Percentiles rank a stretch among this genome's conserved stretches.
These are phyloP conservation scores for Monosporozyma solicola DNA, from an alignment of 805 yeast genomes.

Conservation along the genomic window DNA sequence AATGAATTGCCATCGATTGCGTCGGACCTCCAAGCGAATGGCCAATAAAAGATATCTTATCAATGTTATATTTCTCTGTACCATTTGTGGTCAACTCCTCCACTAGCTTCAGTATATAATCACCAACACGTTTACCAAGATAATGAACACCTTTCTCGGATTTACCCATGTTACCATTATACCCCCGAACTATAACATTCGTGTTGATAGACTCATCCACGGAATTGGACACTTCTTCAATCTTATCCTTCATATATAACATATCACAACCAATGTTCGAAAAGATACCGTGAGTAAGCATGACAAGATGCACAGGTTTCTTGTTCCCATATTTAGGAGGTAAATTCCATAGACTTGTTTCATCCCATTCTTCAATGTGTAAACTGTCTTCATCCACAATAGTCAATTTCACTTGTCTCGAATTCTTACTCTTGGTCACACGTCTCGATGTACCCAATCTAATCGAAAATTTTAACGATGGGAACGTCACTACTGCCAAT, in stretches of 20 bases:
- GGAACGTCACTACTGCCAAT: slow-evolving; percentile 58
- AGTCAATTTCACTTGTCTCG: neutral
- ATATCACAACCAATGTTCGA: slow-evolving; percentile 86
- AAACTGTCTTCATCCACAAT: slow-evolving; percentile 7
- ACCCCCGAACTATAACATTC: slow-evolving; percentile 76
- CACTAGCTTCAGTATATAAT: slow-evolving; percentile 42
- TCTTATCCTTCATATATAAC: slow-evolving; percentile 74
- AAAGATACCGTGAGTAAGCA: slow-evolving; percentile 86
- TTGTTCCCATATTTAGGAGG: slow-evolving; percentile 41
- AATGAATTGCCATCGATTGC: slow-evolving; percentile 85
- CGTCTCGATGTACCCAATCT: slow-evolving; percentile 41
- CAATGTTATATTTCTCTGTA: slow-evolving; percentile 31
- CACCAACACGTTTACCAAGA: slow-evolving; percentile 73
- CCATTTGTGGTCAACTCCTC: slow-evolving; percentile 35
- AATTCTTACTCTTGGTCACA: slow-evolving; percentile 10
- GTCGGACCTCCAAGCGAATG: slow-evolving; percentile 92
- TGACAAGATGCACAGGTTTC: slow-evolving; percentile 69
- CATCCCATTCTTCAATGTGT: slow-evolving; percentile 37
- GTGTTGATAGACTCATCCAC: slow-evolving; percentile 20
- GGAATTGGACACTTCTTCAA: slow-evolving; percentile 38
- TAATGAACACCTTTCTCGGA: slow-evolving; percentile 85
- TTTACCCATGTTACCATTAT: slow-evolving; percentile 70
- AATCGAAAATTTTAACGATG: slow-evolving; percentile 61
- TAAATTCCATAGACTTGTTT: slow-evolving; percentile 65
- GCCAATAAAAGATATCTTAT: slow-evolving; percentile 74